Evolutionary conservation across 495 filamentous ascomycete species (phyloP).

Genomic region (Amorphotheca resinae): DNA sequence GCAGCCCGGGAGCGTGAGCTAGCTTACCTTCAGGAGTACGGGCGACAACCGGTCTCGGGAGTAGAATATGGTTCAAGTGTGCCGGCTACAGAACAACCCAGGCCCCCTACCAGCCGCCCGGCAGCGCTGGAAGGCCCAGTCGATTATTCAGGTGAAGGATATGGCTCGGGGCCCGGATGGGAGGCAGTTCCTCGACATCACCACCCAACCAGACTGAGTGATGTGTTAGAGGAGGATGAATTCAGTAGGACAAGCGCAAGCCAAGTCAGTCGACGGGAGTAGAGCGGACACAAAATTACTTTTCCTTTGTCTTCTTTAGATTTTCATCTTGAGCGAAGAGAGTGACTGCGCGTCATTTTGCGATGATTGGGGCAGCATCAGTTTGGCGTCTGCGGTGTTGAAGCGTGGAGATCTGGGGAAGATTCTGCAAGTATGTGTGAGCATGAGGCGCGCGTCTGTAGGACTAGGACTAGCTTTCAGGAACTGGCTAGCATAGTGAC

Average conservation of each 20-base stretch:
- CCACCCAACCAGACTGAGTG: conserved; percentile 86
- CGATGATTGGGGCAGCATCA: background rate
- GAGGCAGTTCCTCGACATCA: conserved; percentile 77
- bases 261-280: conserved; percentile 15
- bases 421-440: background rate
- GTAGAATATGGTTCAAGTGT: conserved; percentile 11
- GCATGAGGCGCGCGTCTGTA: conserved; percentile 4
- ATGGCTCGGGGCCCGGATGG: conserved; percentile 55
- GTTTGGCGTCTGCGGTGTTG: conserved; percentile 8
- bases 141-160: conserved; percentile 46
- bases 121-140: conserved; percentile 11
- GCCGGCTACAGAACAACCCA: conserved; percentile 3
- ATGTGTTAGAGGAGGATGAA: conserved; percentile 83
- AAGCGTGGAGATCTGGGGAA: background rate
- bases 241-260: conserved; percentile 45
- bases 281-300: background rate
- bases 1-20: conserved; percentile 12
- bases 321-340: background rate
- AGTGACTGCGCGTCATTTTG: background rate
- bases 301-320: background rate
- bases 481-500: background rate
- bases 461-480: conserved; percentile 8
- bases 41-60: conserved; percentile 4
- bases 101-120: conserved; percentile 6
- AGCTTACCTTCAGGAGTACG: conserved; percentile 13